These are phyloP conservation scores for Pyracantha coccinea DNA, from an alignment of 331 rosid species.

Conservation along the genomic window DNA sequence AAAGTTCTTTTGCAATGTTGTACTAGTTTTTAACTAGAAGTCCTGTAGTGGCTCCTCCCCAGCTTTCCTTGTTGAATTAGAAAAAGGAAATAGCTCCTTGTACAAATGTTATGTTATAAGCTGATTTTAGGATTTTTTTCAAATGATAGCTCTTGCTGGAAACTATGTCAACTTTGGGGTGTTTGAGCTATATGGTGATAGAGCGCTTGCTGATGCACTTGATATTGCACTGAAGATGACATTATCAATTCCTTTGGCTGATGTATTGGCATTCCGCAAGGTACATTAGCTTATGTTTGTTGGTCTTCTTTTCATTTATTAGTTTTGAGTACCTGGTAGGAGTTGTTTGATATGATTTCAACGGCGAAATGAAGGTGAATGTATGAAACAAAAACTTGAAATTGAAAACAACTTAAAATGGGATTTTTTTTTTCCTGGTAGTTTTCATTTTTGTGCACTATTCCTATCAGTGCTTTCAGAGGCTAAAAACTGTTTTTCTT, in stretches of 20 bases:
- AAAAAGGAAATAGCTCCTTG: neutral
- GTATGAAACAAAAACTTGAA: no score
- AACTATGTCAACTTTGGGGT: conserved; percentile 89
- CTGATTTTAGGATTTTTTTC: conserved; percentile 17
- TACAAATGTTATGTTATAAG: neutral
- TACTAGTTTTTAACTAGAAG: neutral
- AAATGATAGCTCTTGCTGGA: conserved; percentile 67
- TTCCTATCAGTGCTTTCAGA: neutral
- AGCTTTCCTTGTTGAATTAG: neutral
- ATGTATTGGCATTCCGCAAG: conserved; percentile 81
- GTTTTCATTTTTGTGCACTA: neutral
- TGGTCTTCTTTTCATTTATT: neutral
- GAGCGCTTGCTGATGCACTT: conserved; percentile 75
- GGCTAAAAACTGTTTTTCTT: neutral
- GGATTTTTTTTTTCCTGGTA: neutral
- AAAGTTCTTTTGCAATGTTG: neutral
- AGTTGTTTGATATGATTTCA: neutral
- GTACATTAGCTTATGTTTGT: conserved; percentile 22
- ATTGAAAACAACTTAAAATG: no score
- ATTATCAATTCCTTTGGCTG: conserved; percentile 68
- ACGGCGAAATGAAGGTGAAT: no score
- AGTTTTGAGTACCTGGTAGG: neutral
- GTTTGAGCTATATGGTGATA: conserved; percentile 89
- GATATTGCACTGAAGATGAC: conserved; percentile 69
- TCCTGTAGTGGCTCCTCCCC: neutral